phyloP scores from a whole-genome alignment of 345 rosid species.

The Populus simonii region DNA sequence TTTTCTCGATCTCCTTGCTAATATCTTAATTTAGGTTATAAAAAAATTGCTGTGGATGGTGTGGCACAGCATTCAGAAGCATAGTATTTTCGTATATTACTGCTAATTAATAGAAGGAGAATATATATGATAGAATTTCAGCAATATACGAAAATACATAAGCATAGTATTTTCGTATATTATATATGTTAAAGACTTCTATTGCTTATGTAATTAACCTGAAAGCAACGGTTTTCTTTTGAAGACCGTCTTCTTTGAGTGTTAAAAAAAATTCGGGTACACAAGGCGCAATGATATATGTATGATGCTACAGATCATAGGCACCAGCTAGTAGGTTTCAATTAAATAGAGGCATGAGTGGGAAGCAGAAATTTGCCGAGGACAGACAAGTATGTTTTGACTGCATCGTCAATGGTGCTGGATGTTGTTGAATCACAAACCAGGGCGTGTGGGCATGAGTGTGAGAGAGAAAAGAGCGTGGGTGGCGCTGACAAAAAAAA shows the following conservation, averaged over 20 bases:
- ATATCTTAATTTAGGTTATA: too few species aligned
- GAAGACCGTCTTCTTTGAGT: too few species aligned
- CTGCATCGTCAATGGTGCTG: slow-evolving; percentile 50
- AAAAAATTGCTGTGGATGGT: too few species aligned
- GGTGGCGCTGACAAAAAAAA: slow-evolving; percentile 37
- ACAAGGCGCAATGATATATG: not conserved
- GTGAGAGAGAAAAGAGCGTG: slow-evolving; percentile 21
- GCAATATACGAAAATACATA: too few species aligned
- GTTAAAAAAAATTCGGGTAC: not conserved
- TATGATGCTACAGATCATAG: not conserved
- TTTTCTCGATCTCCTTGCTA: too few species aligned
- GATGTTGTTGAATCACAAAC: slow-evolving; percentile 53
- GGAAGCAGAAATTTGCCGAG: not conserved
- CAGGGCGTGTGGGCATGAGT: slow-evolving; percentile 58
- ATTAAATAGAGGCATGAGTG: not conserved
- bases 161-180: too few species aligned
- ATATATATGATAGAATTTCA: too few species aligned
- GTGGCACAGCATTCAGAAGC: too few species aligned
- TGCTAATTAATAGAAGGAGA: too few species aligned
- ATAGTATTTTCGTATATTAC: too few species aligned
- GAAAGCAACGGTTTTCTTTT: not conserved
- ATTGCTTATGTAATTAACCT: not conserved
- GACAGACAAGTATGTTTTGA: slow-evolving; percentile 29
- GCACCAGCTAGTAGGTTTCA: not conserved
- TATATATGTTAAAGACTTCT: not conserved